Evolutionary conservation across 176 grass and related monocot genomes (phyloP), one percentile per base, ranked within the genome.

Genomic region (Zizania latifolia): DNA sequence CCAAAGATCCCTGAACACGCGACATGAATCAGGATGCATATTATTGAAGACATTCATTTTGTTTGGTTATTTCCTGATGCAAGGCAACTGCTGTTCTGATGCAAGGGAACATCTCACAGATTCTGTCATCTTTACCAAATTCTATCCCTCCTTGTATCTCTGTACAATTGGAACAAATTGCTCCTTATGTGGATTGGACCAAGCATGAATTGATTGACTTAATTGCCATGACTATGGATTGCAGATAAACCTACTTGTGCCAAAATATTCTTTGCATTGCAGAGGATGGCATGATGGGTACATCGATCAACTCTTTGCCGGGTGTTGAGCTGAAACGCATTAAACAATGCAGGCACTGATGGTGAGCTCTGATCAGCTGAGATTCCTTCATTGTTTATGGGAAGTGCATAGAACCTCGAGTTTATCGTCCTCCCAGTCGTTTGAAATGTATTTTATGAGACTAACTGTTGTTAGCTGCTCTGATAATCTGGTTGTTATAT

Each of bases 311-410:
- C 30, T 54, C 31, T 53, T 54, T 65, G 44, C 32, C 61, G 44
- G 74, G 46, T 78, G 32, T 57, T 81, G 56, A 70, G 55, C 34
- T 30, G 54, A 34, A n/a, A 56, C 70, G 70, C 3, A 67, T 61
- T 83, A 78, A 87, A 87, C 40, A 79, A 83, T 83, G 3, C 43
- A 69, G 12, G 74, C 51, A 61, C 63, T 29, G 50, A 73, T 50
- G 28, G 55, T 30, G 41, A 53, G 26, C 17, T 51, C 38, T 75
- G 55, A 81, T 70, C 63, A 34, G 44, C 44, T 45, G 55, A 71
- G 72, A 77, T 77, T 83, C 75, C 54, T 8, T 41, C n/a, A 16
- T 87, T 83, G 74, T 74, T 83, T 83, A 69, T 63, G 62, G 62
- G 37, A 41, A 46, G 41, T 31, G 80, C 40, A 79, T 83, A 56